A percentile compares a stretch with the other conserved stretches of the same genome.
Conservation (phyloP, 2,329 filamentous ascomycete genomes). For the Karstenula rhodostoma region DNA sequence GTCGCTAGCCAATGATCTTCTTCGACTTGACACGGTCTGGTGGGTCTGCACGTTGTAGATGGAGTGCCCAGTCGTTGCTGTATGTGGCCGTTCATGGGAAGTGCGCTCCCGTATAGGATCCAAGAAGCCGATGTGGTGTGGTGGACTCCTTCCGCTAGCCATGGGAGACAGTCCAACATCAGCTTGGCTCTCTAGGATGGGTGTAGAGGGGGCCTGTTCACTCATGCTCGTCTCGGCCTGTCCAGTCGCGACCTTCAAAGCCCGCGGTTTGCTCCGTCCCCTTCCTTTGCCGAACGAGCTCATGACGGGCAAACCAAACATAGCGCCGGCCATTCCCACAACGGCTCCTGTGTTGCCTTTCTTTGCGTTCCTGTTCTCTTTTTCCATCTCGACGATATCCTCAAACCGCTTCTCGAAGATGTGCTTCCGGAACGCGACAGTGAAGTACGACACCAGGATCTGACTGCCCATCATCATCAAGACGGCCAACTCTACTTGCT, state of each 20-base stretch:
- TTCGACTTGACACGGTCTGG: slow-evolving; percentile 26
- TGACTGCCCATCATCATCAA: slow-evolving; percentile 36
- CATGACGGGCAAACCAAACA: slow-evolving; percentile 34
- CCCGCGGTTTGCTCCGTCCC: slow-evolving; percentile 15
- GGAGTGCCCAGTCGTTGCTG: slow-evolving; percentile 29
- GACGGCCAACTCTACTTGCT: slow-evolving; percentile 26
- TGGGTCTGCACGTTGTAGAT: slow-evolving; percentile 30
- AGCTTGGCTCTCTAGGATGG: slow-evolving; percentile 5
- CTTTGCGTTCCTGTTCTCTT: slow-evolving; percentile 28
- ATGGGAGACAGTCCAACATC: slow-evolving; percentile 1
- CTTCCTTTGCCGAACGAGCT: slow-evolving; percentile 31
- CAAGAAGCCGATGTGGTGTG: slow-evolving; percentile 32
- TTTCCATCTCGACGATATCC: slow-evolving; percentile 31
- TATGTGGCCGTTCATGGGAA: slow-evolving; percentile 25
- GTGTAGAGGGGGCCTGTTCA: slow-evolving; percentile 4
- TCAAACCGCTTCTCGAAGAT: slow-evolving; percentile 35
- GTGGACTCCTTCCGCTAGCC: slow-evolving; percentile 19
- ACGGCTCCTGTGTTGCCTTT: slow-evolving; percentile 26
- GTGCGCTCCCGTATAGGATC: slow-evolving; percentile 28
- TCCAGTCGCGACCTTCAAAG: slow-evolving; percentile 16
- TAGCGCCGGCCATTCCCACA: slow-evolving; percentile 32
- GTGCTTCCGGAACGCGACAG: slow-evolving; percentile 30
- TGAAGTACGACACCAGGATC: slow-evolving; percentile 31
- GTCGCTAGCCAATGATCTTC: slow-evolving; percentile 26
- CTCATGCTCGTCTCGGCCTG: neutral